Base-by-base conservation (phyloP, 2,329 filamentous ascomycete genomes). In the Ophiostoma australiae region DNA sequence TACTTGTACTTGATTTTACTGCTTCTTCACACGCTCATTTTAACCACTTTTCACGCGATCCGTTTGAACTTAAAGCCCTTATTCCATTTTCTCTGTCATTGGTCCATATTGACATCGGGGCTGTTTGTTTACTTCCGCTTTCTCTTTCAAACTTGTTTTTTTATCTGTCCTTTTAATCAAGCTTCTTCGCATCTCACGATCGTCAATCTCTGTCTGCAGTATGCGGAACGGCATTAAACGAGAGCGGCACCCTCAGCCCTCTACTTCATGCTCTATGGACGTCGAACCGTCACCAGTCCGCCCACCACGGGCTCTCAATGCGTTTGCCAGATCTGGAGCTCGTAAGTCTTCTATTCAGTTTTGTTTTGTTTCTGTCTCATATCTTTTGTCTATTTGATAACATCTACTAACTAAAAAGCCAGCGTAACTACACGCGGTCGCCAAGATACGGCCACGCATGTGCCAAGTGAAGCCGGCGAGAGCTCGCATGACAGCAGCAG, bases 251-350 rank as follows among this genome's bases (percentile, higher is more conserved):
- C 27, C 11, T 7, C 58, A 10, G 23, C n/a, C 27, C 13, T 63
- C 58, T 11, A 33, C 58, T 13, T 7, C 27, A 11, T 13, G 27
- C 27, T 63, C 58, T 27, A 15, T 63, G 11, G 27, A 63, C 0
- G 58, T 63, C 17, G 58, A 63, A 17, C 58, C 58, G 23, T 63
- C 58, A 33, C 58, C 58, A 33, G 15, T 33, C 10, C 58, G 58
- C 27, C 58, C 58, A 35, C 23, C 27, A 33, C 27, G 58, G 15
- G 58, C 58, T 17, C 44, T n/a, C 44, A 63, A 35, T 35, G n/a
- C 11, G 15, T 72, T 73, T n/a, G 72, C 66, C 13, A 72, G 76
- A 8, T 77, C 76, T 0, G 73, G 72, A 65, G 76, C 76, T 52
- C 76, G 76, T 77, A 70, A 73, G 76, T 76, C 44, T 20, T 48